These are phyloP conservation scores for Paspalum notatum DNA, from an alignment of 176 grass and related monocot genomes.

Conservation along the genomic window DNA sequence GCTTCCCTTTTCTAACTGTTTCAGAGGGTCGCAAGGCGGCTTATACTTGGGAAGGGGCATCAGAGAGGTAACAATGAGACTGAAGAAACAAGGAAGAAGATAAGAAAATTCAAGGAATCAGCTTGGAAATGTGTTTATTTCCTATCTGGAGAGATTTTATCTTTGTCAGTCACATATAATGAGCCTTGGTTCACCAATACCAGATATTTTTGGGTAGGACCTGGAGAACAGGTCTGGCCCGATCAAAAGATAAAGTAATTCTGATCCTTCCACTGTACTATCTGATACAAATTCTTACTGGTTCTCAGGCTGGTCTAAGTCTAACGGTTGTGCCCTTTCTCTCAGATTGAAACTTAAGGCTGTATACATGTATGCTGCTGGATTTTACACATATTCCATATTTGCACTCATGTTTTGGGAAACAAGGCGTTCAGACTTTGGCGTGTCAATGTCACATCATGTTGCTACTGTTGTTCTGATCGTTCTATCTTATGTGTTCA, in stretches of 20 bases:
- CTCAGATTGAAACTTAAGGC: conserved; percentile 75
- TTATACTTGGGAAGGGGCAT: conserved; percentile 56
- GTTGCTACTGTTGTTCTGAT: conserved; percentile 70
- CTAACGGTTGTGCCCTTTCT: conserved; percentile 32
- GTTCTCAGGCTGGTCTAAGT: conserved; percentile 14
- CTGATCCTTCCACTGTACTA: neutral
- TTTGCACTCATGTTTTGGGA: conserved; percentile 93
- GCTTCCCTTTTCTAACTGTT: conserved; percentile 5
- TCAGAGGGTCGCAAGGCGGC: conserved; percentile 53
- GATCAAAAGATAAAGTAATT: conserved; percentile 85
- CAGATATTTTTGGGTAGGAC: conserved; percentile 82
- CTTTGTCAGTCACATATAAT: conserved; percentile 80
- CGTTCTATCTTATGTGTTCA: conserved; percentile 75
- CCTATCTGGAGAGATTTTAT: conserved; percentile 77
- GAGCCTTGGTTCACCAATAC: conserved; percentile 91
- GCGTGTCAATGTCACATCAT: conserved; percentile 83
- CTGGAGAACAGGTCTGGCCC: conserved; percentile 82
- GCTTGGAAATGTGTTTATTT: conserved; percentile 92
- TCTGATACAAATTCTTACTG: conserved; percentile 12
- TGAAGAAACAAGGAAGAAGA: conserved; percentile 64
- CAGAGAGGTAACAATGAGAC: conserved; percentile 20
- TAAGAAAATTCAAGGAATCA: conserved; percentile 83
- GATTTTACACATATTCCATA: conserved; percentile 87
- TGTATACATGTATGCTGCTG: conserved; percentile 87
- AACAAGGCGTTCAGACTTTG: conserved; percentile 82